phyloP scores from a whole-genome alignment of 2,329 filamentous ascomycete genomes.

The Pseudonectria buxi region DNA sequence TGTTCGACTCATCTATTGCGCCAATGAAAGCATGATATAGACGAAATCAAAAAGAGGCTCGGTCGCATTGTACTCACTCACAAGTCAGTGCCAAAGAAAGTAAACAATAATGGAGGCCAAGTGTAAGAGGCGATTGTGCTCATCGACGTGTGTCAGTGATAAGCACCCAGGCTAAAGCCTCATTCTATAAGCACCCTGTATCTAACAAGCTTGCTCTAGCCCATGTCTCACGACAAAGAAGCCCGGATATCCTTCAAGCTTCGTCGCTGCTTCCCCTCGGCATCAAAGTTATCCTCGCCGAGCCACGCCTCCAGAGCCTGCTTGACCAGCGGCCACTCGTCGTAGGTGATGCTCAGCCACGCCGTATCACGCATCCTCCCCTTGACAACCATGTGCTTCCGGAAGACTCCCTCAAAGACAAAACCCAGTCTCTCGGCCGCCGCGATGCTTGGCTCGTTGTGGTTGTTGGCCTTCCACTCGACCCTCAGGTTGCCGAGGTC shows the following conservation, averaged over 20 bases:
- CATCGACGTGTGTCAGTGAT: too few species aligned
- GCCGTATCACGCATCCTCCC: constrained; percentile 51
- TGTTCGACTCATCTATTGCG: too few species aligned
- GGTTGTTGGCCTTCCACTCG: constrained; percentile 58
- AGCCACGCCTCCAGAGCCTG: constrained; percentile 49
- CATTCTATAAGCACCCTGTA: too few species aligned
- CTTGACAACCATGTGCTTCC: constrained; percentile 53
- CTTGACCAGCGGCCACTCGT: constrained; percentile 48
- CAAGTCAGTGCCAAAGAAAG: too few species aligned
- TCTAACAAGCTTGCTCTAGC: too few species aligned
- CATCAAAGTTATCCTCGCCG: constrained; percentile 47
- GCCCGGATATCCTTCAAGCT: constrained; percentile 30
- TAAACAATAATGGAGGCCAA: too few species aligned
- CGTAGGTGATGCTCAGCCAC: constrained; percentile 53
- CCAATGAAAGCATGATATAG: too few species aligned
- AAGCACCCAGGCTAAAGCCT: too few species aligned
- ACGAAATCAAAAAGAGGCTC: too few species aligned
- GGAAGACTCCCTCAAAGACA: constrained; percentile 51
- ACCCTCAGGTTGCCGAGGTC: constrained; percentile 48
- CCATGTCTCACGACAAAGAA: too few species aligned
- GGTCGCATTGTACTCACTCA: too few species aligned
- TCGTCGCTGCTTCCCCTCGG: constrained; percentile 42
- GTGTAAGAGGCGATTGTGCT: too few species aligned
- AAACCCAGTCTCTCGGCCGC: constrained; percentile 55
- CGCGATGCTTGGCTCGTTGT: constrained; percentile 46